Evolutionary conservation across 2,329 filamentous ascomycete species (phyloP).

Genomic region (Purpureocillium takamizusanense): DNA sequence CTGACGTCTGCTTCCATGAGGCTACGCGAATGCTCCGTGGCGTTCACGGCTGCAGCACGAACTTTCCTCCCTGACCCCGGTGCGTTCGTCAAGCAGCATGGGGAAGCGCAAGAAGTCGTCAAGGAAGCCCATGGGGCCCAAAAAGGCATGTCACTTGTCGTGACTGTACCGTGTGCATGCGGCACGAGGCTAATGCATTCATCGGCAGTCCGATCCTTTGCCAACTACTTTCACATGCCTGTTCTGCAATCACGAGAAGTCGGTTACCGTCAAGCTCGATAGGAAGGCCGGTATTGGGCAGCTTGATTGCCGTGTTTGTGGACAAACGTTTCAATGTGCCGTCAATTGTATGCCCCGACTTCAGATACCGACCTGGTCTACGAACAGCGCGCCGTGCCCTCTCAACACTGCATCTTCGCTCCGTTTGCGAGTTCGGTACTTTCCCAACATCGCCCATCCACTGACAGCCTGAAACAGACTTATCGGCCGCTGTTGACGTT

Average conservation of each 20-base stretch:
- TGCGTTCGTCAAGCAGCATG: conserved; percentile 33
- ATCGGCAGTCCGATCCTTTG: conserved; percentile 54
- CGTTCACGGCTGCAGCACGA: too few species aligned
- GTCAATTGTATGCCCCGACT: conserved; percentile 67
- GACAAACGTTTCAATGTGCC: conserved; percentile 83
- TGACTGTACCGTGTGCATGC: background rate
- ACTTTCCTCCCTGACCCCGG: too few species aligned
- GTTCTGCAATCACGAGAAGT: conserved; percentile 97
- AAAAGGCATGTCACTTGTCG: conserved; percentile 52
- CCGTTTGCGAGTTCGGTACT: too few species aligned
- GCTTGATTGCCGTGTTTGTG: conserved; percentile 85
- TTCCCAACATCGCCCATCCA: too few species aligned
- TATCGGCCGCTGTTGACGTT: conserved; percentile 86
- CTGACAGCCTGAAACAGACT: conserved; percentile 42
- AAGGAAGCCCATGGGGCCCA: conserved; percentile 70
- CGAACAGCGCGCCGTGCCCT: background rate
- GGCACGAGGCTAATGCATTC: background rate
- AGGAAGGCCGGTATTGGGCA: conserved; percentile 84
- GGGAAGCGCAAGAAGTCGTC: conserved; percentile 94
- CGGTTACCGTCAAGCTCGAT: conserved; percentile 83
- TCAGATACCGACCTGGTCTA: too few species aligned
- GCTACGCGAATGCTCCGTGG: too few species aligned
- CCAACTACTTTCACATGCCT: conserved; percentile 88
- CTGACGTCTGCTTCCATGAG: too few species aligned
- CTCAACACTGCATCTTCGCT: background rate